phyloP scores from a whole-genome alignment of 2,329 filamentous ascomycete genomes.

The Alternaria sp. region DNA sequence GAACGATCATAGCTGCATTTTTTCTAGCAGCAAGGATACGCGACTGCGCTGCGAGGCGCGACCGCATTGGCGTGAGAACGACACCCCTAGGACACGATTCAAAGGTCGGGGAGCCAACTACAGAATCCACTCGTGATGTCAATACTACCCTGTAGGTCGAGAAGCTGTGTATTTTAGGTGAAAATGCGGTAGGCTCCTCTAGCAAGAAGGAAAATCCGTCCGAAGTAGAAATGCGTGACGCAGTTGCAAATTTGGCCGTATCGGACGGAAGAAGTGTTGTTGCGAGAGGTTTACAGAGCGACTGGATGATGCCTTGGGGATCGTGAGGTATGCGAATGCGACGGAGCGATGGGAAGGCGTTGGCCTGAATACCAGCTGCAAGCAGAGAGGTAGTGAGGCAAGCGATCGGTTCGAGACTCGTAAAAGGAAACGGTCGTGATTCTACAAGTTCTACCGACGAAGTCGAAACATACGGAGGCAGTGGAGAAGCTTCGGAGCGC shows the following conservation, averaged over 20 bases:
- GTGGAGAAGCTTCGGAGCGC: conserved; percentile 38
- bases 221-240: conserved; percentile 12
- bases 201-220: conserved; percentile 1
- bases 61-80: conserved; percentile 57
- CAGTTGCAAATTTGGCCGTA: conserved; percentile 29
- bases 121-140: conserved; percentile 35
- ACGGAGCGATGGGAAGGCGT: conserved; percentile 69
- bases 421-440: conserved; percentile 27
- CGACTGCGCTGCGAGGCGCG: conserved; percentile 71
- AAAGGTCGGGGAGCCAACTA: conserved; percentile 24
- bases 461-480: conserved; percentile 21
- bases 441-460: conserved; percentile 7
- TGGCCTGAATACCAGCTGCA: conserved; percentile 67
- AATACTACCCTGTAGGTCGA: conserved; percentile 5
- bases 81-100: conserved; percentile 12
- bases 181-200: conserved; percentile 4
- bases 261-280: conserved; percentile 60
- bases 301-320: conserved; percentile 73
- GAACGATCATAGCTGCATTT: conserved; percentile 65
- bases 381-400: conserved; percentile 68
- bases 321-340: conserved; percentile 72
- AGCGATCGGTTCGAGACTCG: conserved; percentile 54
- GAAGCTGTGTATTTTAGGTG: not conserved
- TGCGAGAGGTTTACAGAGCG: conserved; percentile 70
- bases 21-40: conserved; percentile 68